Percentiles rank a stretch among this genome's conserved stretches.
phyloP scores from a whole-genome alignment of 345 rosid genomes.

The Kandelia obovata region DNA sequence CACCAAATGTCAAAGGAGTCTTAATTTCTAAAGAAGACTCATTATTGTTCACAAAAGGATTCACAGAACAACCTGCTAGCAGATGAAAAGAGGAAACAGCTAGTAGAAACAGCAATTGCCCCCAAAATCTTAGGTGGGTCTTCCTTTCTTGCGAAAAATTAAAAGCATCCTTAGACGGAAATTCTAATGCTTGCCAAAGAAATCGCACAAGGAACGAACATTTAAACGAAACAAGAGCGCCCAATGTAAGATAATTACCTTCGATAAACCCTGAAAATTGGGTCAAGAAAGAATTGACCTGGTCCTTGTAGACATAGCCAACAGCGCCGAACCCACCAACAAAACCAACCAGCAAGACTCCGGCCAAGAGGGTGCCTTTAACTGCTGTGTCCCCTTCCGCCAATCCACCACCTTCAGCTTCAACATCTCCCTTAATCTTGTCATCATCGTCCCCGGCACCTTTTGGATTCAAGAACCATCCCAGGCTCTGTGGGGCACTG shows the following conservation, averaged over 20 bases:
- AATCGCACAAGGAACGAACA: not conserved
- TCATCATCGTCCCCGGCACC: constrained; percentile 27
- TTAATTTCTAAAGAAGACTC: not conserved
- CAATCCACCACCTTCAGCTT: constrained; percentile 22
- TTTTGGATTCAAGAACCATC: constrained; percentile 70
- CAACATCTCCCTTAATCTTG: constrained; percentile 21
- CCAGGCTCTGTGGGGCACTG: constrained; percentile 58
- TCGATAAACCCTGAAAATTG: constrained; percentile 83
- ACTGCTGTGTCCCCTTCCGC: constrained; percentile 56
- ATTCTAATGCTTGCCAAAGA: not conserved
- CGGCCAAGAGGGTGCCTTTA: constrained; percentile 81
- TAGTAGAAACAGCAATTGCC: not conserved
- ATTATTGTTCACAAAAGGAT: not conserved
- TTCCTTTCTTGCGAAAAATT: not conserved
- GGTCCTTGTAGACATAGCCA: constrained; percentile 77
- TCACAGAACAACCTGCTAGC: not conserved
- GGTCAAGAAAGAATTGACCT: constrained; percentile 69
- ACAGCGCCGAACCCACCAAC: constrained; percentile 78
- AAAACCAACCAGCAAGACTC: constrained; percentile 70
- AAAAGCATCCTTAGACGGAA: not conserved
- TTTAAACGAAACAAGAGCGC: not conserved
- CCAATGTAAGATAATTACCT: constrained; percentile 38
- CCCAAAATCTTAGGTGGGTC: not conserved
- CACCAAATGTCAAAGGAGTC: too few relatives aligned
- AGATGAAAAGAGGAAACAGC: too few relatives aligned